Percentiles rank a stretch among this genome's conserved stretches.
These are phyloP conservation scores for Setaria italica DNA, from an alignment of 202 grass and related monocot genomes.

Conservation along the genomic window DNA sequence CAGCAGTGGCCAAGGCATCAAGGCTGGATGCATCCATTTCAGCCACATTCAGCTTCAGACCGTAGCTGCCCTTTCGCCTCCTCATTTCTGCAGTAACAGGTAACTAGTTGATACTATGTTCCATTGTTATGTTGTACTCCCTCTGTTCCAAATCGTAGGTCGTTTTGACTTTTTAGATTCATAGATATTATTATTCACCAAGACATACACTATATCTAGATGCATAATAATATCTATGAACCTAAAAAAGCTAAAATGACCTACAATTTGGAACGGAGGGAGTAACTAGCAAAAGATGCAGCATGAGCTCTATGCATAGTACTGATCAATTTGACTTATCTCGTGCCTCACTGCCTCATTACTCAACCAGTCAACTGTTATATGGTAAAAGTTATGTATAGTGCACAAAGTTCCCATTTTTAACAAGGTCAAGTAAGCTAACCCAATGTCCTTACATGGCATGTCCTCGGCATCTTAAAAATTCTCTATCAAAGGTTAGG, in stretches of 20 bases:
- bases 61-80: conserved; percentile 59
- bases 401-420: background rate
- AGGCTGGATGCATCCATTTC: conserved; percentile 72
- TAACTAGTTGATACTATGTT: conserved; percentile 3
- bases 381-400: background rate
- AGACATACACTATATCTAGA: no score
- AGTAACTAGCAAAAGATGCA: background rate
- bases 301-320: background rate
- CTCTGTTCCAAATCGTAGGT: no score
- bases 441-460: background rate
- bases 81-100: conserved; percentile 67
- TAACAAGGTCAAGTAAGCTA: background rate
- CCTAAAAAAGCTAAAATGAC: no score
- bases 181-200: no score
- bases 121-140: background rate
- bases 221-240: background rate
- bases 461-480: conserved; percentile 5
- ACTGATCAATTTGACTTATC: background rate
- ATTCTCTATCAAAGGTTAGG: background rate
- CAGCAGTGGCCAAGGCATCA: conserved; percentile 68
- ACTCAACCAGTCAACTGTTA: background rate
- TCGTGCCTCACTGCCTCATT: background rate
- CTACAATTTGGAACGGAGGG: no score
- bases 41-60: conserved; percentile 62
- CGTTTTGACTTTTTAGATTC: no score